Evolutionary conservation across 2,329 filamentous ascomycete species (phyloP), one percentile per base, ranked within the genome.

Genomic region (Fusarium sp.): DNA sequence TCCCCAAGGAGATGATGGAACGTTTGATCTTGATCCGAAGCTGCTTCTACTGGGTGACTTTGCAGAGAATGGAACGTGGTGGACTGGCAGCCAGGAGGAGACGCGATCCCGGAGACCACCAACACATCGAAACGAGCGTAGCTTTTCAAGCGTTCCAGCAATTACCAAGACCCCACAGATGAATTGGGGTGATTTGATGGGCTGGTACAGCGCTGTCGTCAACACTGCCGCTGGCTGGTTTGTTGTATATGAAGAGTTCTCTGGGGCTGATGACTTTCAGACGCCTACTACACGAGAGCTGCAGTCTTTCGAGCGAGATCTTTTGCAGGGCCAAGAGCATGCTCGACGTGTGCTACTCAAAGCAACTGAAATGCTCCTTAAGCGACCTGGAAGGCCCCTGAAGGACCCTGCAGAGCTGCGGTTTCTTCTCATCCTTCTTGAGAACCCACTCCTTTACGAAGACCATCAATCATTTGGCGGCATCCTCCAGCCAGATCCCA

Each of bases 51-150:
- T 95, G 3, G 94, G 93, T 3, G 90, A 95, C 77, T 87, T 95
- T 74, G 93, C 92, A 1, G 94, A 97, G 80, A 97, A 97, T 79
- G 94, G 93, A 3, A 90, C 89, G 9, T 96, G 93, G 94, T 96
- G 94, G 93, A 92, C 92, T 56, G 93, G 92, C 2, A 88, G 88
- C 58, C 86, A 88, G 77, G 81, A 86, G 39, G 82, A 85, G 23
- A 54, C 67, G 30, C 63, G 61, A 25, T 60, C 73, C 11, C 72
- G 67, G 43, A 78, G 70, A 48, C 66, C 63, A 67, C 73, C 74
- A 11, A 57, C 63, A 27, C 71, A 63, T 20, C 73, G 72, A 25
- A 67, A 60, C 13, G 75, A 80, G 25, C 73, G 69, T 27, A 70
- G 61, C 30, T 61, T 74, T 58, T 56, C 71, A 6, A 77, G 69